Percentiles rank a stretch among this genome's conserved stretches.
These are phyloP conservation scores for Lasiosphaeris hirsuta DNA, from an alignment of 495 filamentous ascomycete species.

Conservation along the genomic window DNA sequence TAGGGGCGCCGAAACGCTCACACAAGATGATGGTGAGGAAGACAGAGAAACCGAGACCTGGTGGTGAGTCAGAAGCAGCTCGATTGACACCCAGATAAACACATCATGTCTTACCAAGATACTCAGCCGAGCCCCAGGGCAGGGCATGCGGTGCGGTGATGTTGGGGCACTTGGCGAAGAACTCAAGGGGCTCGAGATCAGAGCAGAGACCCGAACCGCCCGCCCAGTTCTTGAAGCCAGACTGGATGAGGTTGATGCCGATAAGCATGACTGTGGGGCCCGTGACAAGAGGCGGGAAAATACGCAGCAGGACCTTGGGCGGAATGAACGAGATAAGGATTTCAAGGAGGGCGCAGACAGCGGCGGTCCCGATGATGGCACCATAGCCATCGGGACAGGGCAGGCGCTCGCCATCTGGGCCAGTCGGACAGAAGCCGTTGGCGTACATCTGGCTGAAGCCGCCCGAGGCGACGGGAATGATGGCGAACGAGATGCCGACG, in stretches of 20 bases:
- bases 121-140: constrained; percentile 83
- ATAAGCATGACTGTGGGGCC: constrained; percentile 74
- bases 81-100: too few relatives aligned
- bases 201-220: constrained; percentile 69
- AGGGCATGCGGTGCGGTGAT: constrained; percentile 73
- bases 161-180: constrained; percentile 65
- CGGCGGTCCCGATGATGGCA: constrained; percentile 73
- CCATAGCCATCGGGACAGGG: constrained; percentile 86
- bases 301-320: constrained; percentile 62
- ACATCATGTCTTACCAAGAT: constrained; percentile 49
- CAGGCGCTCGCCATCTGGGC: constrained; percentile 59
- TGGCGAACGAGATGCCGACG: constrained; percentile 84
- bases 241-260: constrained; percentile 66
- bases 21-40: constrained; percentile 83
- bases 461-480: constrained; percentile 78
- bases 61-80: too few relatives aligned
- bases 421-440: constrained; percentile 71
- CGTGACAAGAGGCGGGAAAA: constrained; percentile 89
- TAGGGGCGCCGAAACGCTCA: constrained; percentile 80
- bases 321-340: constrained; percentile 73
- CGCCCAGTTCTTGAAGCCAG: constrained; percentile 80
- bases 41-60: constrained; percentile 77
- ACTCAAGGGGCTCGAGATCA: constrained; percentile 49
- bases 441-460: constrained; percentile 82
- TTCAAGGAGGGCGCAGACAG: constrained; percentile 68